phyloP scores from a whole-genome alignment of 2,329 filamentous ascomycete species.

The Trichoderma brevicompactum region DNA sequence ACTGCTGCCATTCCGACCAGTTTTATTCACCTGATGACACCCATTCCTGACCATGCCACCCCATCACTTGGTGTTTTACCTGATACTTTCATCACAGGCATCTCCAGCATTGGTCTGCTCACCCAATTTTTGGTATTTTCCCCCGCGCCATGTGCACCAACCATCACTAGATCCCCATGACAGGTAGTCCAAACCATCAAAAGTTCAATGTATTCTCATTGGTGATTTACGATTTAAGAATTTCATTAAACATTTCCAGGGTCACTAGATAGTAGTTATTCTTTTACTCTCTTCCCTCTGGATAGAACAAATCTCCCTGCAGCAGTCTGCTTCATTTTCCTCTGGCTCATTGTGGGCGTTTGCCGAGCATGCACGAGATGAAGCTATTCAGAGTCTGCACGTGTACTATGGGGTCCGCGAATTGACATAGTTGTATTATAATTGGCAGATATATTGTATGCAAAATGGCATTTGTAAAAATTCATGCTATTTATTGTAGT shows the following conservation, averaged over 20 bases:
- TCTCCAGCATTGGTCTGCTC: not conserved
- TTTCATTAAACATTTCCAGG: not conserved
- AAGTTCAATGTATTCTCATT: too few relatives aligned
- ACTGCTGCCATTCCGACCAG: not conserved
- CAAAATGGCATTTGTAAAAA: too few relatives aligned
- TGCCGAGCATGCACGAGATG: not conserved
- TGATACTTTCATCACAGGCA: not conserved
- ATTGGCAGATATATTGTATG: too few relatives aligned
- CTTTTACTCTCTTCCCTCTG: too few relatives aligned
- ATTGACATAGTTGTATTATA: too few relatives aligned
- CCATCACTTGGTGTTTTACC: not conserved
- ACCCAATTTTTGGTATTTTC: slow-evolving; percentile 7
- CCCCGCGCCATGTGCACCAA: not conserved
- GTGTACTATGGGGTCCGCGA: too few relatives aligned
- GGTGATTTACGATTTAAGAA: not conserved
- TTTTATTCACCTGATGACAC: not conserved
- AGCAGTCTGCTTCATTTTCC: not conserved
- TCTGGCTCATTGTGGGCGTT: not conserved
- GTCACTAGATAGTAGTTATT: too few relatives aligned
- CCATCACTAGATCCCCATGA: not conserved
- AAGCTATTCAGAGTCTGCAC: not conserved
- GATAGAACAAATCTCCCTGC: not conserved
- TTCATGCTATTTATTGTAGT: too few relatives aligned
- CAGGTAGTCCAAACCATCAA: not conserved
- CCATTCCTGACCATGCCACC: not conserved